Evolutionary conservation across 768 basidiomycete species (phyloP).

Genomic region (Russula foetens): DNA sequence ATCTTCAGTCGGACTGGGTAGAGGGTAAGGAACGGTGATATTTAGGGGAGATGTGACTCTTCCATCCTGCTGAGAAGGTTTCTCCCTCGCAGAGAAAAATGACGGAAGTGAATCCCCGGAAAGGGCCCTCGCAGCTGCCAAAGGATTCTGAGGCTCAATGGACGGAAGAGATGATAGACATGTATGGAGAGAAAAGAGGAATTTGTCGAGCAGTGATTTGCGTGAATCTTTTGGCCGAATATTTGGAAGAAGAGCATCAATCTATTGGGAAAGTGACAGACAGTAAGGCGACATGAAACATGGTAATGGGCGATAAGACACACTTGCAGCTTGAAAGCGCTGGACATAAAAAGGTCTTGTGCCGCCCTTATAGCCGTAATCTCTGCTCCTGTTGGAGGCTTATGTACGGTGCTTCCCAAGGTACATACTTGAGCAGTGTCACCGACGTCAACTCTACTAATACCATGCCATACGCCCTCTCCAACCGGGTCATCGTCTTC

Average conservation of each 20-base stretch:
- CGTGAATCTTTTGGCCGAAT: conserved; percentile 56
- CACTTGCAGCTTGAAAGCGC: conserved; percentile 80
- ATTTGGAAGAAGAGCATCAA: conserved; percentile 73
- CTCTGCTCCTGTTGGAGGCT: conserved; percentile 63
- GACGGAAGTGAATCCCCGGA: conserved; percentile 34
- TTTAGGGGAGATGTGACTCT: background rate
- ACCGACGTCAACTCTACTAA: background rate
- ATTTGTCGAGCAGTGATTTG: conserved; percentile 53
- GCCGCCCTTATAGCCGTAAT: conserved; percentile 66
- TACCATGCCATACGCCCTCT: background rate
- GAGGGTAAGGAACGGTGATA: conserved; percentile 58
- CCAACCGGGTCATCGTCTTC: background rate
- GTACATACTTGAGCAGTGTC: background rate
- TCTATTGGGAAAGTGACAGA: conserved; percentile 34
- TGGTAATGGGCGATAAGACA: conserved; percentile 1
- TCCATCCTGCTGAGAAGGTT: background rate
- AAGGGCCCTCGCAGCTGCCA: conserved; percentile 50
- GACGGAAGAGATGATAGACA: conserved; percentile 53
- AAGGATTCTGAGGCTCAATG: conserved; percentile 52
- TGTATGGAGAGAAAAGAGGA: conserved; percentile 60
- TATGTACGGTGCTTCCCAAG: conserved; percentile 25
- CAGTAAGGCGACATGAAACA: conserved; percentile 10
- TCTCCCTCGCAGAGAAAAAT: background rate
- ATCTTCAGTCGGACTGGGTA: conserved; percentile 65
- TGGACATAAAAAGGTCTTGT: conserved; percentile 65